Conservation (phyloP, 2,329 filamentous ascomycete genomes). For the Pseudogymnoascus sp. region DNA sequence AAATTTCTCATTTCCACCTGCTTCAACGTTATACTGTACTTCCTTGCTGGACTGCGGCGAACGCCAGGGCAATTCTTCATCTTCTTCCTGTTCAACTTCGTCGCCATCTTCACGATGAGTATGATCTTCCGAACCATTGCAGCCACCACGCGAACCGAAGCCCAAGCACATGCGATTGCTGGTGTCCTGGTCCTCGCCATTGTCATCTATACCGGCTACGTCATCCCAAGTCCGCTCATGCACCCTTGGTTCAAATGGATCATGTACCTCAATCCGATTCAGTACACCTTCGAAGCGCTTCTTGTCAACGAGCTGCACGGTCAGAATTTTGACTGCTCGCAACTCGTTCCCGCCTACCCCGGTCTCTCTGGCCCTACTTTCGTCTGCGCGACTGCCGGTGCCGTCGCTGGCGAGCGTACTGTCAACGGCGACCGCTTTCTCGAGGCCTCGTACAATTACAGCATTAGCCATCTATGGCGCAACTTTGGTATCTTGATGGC, state of each 20-base stretch:
- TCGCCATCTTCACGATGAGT: constrained; percentile 68
- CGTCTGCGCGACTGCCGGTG: constrained; percentile 52
- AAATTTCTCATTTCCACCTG: constrained; percentile 44
- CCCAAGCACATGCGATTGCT: constrained; percentile 53
- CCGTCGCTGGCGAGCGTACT: constrained; percentile 40
- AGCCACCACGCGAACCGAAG: constrained; percentile 61
- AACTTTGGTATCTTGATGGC: constrained; percentile 62
- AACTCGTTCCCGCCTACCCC: constrained; percentile 20
- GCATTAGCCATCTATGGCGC: constrained; percentile 53
- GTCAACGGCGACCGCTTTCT: constrained; percentile 56
- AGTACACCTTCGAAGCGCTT: constrained; percentile 69
- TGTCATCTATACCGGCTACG: constrained; percentile 29
- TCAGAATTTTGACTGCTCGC: constrained; percentile 10
- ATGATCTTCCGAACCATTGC: constrained; percentile 78
- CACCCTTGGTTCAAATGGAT: constrained; percentile 75
- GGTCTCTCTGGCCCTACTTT: constrained; percentile 30
- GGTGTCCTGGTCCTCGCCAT: constrained; percentile 36
- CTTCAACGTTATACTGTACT: constrained; percentile 57
- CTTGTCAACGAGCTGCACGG: constrained; percentile 71
- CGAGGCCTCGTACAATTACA: constrained; percentile 47
- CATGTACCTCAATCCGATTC: constrained; percentile 66
- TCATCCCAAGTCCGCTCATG: constrained; percentile 49
- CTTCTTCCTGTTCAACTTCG: constrained; percentile 69
- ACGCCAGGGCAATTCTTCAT: constrained; percentile 75
- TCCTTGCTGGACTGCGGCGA: constrained; percentile 70